Base-by-base conservation (phyloP, 1,284 basidiomycete genomes). In the Papiliotrema flavescens region DNA sequence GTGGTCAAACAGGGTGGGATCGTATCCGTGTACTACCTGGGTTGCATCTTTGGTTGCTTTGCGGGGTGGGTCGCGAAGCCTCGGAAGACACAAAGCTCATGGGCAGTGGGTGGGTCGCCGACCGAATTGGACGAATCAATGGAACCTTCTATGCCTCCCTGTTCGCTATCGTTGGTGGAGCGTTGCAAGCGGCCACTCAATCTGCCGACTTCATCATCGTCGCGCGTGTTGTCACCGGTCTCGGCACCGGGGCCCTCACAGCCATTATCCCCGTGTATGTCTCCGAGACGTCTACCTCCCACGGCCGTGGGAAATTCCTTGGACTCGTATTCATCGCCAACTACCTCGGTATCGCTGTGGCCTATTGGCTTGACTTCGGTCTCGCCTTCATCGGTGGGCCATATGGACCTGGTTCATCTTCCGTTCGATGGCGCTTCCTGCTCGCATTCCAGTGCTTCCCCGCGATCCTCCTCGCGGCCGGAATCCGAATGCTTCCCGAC, bases 331-430 rank as follows among this genome's bases (percentile, higher is more conserved):
- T 55, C 53, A 77, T 74, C 34, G 66, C 76, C 35, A 82, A 82
- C 56, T 82, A 81, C 54, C 79, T 82, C 46, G 81, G 81, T 35
- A 81, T 83, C 28, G 80, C 81, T 23, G 75, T 82, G 42, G 81
- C 81, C 7, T 82, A 82, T 58, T 83, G 81, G 81, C 72, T 82
- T 8, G 79, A 81, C 60, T 83, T 82, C 61, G 80, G 78, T 2
- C 74, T 82, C 2, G 76, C 79, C 15, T 82, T 80, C 56, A 67
- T 81, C 32, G 79, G 77, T 20, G 79, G 81, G 56, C 40, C 47
- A n/a, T 46, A 57, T 26, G 81, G 81, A 24, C 66, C 62, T 24
- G 59, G 59, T 26, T 51, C 47, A 2, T 50, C 52, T 15, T 22
- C 47, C 52, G 65, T 79, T 26, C 74, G 78, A n/a, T 80, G 78